phyloP scores from a whole-genome alignment of 331 rosid species.

The Pyracantha coccinea region DNA sequence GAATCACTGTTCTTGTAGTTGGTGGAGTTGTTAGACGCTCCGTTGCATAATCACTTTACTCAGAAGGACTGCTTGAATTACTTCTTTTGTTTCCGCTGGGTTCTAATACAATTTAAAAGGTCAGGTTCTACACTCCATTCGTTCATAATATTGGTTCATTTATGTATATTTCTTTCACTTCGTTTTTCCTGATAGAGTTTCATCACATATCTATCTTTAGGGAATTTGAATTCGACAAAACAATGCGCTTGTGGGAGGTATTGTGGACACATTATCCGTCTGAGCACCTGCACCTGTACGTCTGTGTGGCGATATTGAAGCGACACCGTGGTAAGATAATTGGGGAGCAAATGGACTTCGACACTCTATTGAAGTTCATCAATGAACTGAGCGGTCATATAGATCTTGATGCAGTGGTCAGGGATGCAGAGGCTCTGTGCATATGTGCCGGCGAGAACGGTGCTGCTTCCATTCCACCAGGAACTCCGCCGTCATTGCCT shows the following conservation, averaged over 20 bases:
- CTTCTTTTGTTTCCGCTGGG: conserved; percentile 99
- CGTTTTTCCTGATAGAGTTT: background rate
- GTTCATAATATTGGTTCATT: background rate
- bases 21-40: conserved; percentile 88
- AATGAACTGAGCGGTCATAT: conserved; percentile 86
- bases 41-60: conserved; percentile 82
- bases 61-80: conserved; percentile 91
- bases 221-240: conserved; percentile 73
- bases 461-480: conserved; percentile 86
- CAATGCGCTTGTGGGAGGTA: conserved; percentile 88
- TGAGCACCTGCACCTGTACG: conserved; percentile 87
- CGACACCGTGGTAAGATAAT: conserved; percentile 64
- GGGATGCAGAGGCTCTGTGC: conserved; percentile 94
- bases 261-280: conserved; percentile 85
- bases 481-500: conserved; percentile 94
- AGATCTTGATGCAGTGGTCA: conserved; percentile 66
- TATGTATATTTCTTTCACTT: conserved; percentile 2
- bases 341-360: conserved; percentile 93
- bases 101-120: conserved; percentile 97
- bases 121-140: conserved; percentile 19
- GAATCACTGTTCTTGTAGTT: conserved; percentile 47
- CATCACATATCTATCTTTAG: conserved; percentile 22
- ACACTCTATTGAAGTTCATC: conserved; percentile 83
- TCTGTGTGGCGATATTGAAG: conserved; percentile 84
- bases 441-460: conserved; percentile 91